These are phyloP conservation scores for Mycosphaerelloides madeirae DNA, from an alignment of 2,329 filamentous ascomycete species.

Conservation along the genomic window DNA sequence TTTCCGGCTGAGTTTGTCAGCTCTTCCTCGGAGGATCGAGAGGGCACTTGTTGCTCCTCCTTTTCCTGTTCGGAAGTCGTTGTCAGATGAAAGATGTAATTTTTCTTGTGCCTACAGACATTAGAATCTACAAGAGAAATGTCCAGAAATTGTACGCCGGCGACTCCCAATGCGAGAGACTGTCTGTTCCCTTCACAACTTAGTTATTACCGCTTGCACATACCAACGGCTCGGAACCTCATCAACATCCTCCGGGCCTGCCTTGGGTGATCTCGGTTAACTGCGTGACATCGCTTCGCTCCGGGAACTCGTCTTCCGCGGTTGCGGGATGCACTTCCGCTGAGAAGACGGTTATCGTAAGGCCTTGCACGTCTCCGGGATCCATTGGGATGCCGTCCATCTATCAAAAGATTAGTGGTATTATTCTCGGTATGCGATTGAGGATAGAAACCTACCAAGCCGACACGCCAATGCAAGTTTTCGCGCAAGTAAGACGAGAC, in stretches of 20 bases:
- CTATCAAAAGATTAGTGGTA: constrained; percentile 17
- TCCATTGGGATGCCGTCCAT: constrained; percentile 35
- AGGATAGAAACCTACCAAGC: constrained; percentile 21
- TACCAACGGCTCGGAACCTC: not conserved
- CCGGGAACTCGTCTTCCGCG: constrained; percentile 34
- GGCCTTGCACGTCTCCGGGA: constrained; percentile 31
- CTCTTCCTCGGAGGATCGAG: too few species aligned
- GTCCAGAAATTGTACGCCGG: too few species aligned
- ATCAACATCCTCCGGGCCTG: constrained; percentile 19
- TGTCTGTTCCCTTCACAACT: too few species aligned
- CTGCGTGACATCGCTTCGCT: constrained; percentile 31
- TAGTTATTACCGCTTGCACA: too few species aligned
- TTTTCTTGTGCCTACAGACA: too few species aligned
- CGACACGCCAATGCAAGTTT: constrained; percentile 34
- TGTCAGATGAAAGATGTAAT: too few species aligned
- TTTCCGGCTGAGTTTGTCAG: too few species aligned
- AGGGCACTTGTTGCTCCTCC: too few species aligned
- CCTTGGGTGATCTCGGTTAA: constrained; percentile 18
- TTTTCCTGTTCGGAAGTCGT: too few species aligned
- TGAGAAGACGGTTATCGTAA: constrained; percentile 38
- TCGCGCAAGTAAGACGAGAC: constrained; percentile 30
- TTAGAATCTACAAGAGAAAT: too few species aligned
- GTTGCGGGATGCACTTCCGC: constrained; percentile 36
- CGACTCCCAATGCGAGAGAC: too few species aligned
- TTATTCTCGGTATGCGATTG: not conserved